Conservation (phyloP, 2,329 filamentous ascomycete species). For the Geosmithia morbida region DNA sequence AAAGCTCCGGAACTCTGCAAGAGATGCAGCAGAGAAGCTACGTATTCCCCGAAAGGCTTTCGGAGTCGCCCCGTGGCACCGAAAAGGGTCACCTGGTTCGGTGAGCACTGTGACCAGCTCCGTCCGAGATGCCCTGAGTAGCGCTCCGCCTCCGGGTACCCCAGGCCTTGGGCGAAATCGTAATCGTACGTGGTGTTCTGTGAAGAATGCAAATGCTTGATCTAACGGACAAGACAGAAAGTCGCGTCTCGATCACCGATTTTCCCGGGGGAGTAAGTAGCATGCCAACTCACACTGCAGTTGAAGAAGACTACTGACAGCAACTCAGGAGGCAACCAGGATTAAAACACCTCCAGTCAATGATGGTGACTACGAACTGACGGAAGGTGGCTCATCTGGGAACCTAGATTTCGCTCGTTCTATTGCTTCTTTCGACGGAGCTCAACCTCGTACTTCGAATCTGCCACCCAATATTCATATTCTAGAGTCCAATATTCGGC, state of each 20-base stretch:
- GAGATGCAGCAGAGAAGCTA: conserved; percentile 3
- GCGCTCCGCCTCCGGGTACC: conserved; percentile 11
- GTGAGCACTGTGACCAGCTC: conserved; percentile 25
- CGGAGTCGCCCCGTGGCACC: conserved; percentile 23
- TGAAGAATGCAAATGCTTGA: not conserved
- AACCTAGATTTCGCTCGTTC: not conserved
- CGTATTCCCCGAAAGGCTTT: conserved; percentile 22
- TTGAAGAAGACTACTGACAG: not conserved
- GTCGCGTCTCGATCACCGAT: not conserved
- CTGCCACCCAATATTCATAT: not conserved
- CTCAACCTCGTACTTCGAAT: not conserved
- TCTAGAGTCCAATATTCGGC: too few species aligned
- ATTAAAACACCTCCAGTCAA: not conserved
- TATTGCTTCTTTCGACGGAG: not conserved
- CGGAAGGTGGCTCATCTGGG: not conserved
- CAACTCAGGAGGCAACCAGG: not conserved
- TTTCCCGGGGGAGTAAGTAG: not conserved
- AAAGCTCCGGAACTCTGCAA: conserved; percentile 17
- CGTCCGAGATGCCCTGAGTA: conserved; percentile 22
- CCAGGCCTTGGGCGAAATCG: not conserved
- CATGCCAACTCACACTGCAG: not conserved
- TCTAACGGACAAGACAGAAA: not conserved
- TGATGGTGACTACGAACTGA: not conserved
- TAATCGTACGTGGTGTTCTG: not conserved
- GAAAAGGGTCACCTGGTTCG: conserved; percentile 22